Evolutionary conservation across 352 stramenopile species (phyloP).

Genomic region (Phytopythium chamaehyphon): DNA sequence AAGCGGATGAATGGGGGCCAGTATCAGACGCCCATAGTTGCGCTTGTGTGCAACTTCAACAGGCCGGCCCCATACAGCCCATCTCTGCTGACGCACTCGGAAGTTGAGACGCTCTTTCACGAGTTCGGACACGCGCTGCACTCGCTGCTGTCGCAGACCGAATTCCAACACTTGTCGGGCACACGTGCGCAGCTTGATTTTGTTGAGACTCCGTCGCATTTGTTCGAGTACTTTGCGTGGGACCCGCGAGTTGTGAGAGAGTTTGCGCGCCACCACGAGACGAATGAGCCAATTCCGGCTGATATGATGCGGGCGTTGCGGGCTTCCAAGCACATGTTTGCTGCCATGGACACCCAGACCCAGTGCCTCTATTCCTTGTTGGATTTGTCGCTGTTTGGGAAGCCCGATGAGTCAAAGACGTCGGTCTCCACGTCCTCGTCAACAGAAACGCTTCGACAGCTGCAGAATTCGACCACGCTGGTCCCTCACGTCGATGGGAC

Average conservation of each 20-base stretch:
- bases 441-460: slow-evolving; percentile 44
- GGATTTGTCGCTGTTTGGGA: slow-evolving; percentile 66
- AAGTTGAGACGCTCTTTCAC: slow-evolving; percentile 98
- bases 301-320: slow-evolving; percentile 74
- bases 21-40: slow-evolving; percentile 95
- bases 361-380: slow-evolving; percentile 84
- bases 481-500: slow-evolving; percentile 76
- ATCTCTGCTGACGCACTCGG: slow-evolving; percentile 85
- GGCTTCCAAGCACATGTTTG: slow-evolving; percentile 85
- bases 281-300: slow-evolving; percentile 67
- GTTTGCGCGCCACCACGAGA: slow-evolving; percentile 85
- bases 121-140: slow-evolving; percentile 98
- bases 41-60: slow-evolving; percentile 90
- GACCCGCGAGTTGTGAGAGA: slow-evolving; percentile 83
- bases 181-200: slow-evolving; percentile 94
- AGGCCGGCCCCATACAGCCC: slow-evolving; percentile 66
- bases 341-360: slow-evolving; percentile 85
- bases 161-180: slow-evolving; percentile 97
- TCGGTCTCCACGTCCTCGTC: slow-evolving; percentile 35
- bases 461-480: slow-evolving; percentile 74
- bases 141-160: slow-evolving; percentile 93
- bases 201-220: slow-evolving; percentile 94
- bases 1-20: slow-evolving; percentile 37
- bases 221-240: slow-evolving; percentile 97
- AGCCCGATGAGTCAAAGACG: slow-evolving; percentile 18